Percentiles rank a stretch among this genome's conserved stretches.
These are phyloP conservation scores for Clarkia xantiana DNA, from an alignment of 345 rosid species.

Conservation along the genomic window DNA sequence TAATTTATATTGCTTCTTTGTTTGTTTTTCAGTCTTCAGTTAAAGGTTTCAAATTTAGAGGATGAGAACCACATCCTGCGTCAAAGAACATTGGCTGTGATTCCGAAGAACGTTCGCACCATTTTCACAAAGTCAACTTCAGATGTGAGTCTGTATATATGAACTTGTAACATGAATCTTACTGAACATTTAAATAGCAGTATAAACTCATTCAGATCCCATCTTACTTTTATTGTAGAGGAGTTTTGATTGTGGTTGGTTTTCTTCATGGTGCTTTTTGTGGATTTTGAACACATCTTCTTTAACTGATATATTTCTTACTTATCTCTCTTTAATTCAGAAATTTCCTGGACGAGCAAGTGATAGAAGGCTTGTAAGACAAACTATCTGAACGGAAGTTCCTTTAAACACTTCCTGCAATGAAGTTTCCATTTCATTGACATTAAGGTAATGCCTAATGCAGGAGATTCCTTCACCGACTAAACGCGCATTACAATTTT, in stretches of 20 bases:
- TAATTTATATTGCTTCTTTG: not conserved
- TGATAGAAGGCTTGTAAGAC: slow-evolving; percentile 32
- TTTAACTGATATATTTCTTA: too few species aligned
- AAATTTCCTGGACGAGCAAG: not conserved
- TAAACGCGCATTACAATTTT: slow-evolving; percentile 50
- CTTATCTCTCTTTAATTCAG: too few species aligned
- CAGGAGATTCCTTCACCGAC: slow-evolving; percentile 94
- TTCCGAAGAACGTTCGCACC: slow-evolving; percentile 39
- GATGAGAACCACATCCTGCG: slow-evolving; percentile 77
- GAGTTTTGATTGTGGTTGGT: not conserved
- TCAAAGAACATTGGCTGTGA: slow-evolving; percentile 46
- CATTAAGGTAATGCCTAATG: slow-evolving; percentile 8
- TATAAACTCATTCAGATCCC: not conserved
- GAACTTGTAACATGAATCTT: not conserved
- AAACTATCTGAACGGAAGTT: too few species aligned
- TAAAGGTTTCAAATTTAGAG: slow-evolving; percentile 60
- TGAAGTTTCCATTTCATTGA: slow-evolving; percentile 1
- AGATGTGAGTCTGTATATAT: slow-evolving; percentile 39
- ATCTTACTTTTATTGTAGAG: not conserved
- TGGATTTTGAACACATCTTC: too few species aligned
- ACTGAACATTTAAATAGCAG: too few species aligned
- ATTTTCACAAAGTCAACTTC: slow-evolving; percentile 31
- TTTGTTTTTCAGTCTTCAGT: slow-evolving; percentile 38
- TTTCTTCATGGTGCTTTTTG: not conserved
- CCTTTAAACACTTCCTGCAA: not conserved